These are phyloP conservation scores for Candida pseudoglaebosa DNA, from an alignment of 805 yeast species.

Conservation along the genomic window DNA sequence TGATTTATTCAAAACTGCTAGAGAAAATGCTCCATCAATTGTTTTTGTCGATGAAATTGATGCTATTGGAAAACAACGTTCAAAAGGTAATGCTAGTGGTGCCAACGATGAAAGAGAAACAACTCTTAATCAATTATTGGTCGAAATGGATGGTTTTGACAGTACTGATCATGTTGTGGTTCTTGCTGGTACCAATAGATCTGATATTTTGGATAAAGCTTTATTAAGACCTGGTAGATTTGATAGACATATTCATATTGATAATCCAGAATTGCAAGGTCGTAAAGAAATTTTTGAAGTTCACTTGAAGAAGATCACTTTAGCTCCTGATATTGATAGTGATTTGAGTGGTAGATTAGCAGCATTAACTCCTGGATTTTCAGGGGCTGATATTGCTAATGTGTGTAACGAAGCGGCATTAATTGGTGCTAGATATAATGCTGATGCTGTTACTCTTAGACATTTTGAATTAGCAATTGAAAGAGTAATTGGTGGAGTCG, in stretches of 20 bases:
- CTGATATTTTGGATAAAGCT: conserved; percentile 91
- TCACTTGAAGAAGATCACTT: conserved; percentile 69
- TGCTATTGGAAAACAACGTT: conserved; percentile 93
- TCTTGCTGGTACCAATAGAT: conserved; percentile 94
- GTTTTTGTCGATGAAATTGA: conserved; percentile 98
- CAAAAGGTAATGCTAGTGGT: conserved; percentile 71
- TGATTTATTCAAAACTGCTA: conserved; percentile 86
- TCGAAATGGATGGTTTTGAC: conserved; percentile 98
- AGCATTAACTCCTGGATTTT: conserved; percentile 95
- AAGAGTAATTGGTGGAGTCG: conserved; percentile 94
- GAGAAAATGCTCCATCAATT: conserved; percentile 92
- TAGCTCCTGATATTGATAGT: conserved; percentile 41
- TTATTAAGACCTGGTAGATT: conserved; percentile 96
- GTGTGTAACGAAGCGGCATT: conserved; percentile 96
- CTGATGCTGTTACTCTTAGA: conserved; percentile 59
- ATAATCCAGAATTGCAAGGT: conserved; percentile 92
- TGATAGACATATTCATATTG: conserved; percentile 88
- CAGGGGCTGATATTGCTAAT: conserved; percentile 98
- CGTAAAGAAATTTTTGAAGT: conserved; percentile 90
- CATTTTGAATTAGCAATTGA: conserved; percentile 97
- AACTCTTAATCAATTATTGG: conserved; percentile 89
- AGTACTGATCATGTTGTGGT: conserved; percentile 92
- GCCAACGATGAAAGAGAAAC: conserved; percentile 97
- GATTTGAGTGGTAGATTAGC: conserved; percentile 82
- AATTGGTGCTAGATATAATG: conserved; percentile 86